Evolutionary conservation across 2,329 filamentous ascomycete species (phyloP), one percentile per base, ranked within the genome.

Genomic region (Fusarium albidum): DNA sequence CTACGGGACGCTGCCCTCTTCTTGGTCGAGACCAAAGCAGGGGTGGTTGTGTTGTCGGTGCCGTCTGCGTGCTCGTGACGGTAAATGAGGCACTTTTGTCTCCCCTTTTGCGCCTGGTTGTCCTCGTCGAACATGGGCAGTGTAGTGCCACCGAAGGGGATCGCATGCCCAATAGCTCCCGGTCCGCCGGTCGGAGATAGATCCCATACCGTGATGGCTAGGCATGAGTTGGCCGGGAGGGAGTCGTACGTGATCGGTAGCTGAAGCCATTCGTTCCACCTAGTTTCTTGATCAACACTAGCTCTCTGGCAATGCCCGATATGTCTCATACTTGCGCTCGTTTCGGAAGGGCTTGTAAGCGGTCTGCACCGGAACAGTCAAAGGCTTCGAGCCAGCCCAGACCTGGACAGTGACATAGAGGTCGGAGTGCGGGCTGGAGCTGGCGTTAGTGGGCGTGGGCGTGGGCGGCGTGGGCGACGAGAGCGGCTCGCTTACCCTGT

Each of bases 151-250:
- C 94, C 95, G 69, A 98, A 99, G 0, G 95, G 94, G 14, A 96
- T 85, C 12, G 91, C 87, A 75, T 96, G 92, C 14, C 87, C 87
- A 49, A 88, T 82, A 5, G 87, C 85, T 11, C 84, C 84, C 31
- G 84, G 80, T 6, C 86, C 87, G 10, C 90, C 91, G 10, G 88
- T 85, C 0, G 93, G 92, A 3, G 91, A 96, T 13, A 97, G 74
- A 69, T 99, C 96, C 95, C 95, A 99, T 52, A 98, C 77, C 1
- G 96, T 99, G 53, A 99, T 91, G 15, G 93, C 93, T 29, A 99
- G 82, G 68, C 91, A 90, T 3, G 93, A 87, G 66, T 92, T 91
- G 35, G 88, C 78, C 1, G 95, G 93, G 2, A 96, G 83, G 52
- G 89, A 88, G 57, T 90, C 88, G 73, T 97, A 95, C 5, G 87